Percentiles rank a stretch among this genome's conserved stretches.
Evolutionary conservation across 225 moss, liverwort and hornwort genomes (phyloP).

Genomic region (Marchantia paleacea): DNA sequence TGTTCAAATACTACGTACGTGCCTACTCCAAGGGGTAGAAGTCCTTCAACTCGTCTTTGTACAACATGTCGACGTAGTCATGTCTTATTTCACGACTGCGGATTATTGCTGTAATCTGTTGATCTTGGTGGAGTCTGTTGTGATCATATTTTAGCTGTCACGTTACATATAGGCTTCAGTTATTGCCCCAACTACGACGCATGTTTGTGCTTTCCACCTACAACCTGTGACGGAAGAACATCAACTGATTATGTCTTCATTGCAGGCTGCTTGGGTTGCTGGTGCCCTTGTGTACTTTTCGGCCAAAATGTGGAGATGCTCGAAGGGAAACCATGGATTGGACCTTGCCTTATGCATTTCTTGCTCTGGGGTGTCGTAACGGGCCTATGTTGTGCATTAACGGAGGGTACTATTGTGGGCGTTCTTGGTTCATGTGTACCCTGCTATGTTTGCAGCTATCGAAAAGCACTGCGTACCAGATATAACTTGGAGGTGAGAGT

Average conservation of each 20-base stretch:
- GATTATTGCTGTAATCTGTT: background rate
- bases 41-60: background rate
- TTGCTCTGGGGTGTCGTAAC: constrained; percentile 50
- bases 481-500: constrained; percentile 47
- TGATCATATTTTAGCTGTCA: background rate
- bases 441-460: constrained; percentile 54
- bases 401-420: constrained; percentile 32
- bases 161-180: background rate
- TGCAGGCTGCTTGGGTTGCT: constrained; percentile 61
- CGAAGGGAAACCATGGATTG: constrained; percentile 49
- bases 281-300: constrained; percentile 58
- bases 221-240: too few relatives aligned
- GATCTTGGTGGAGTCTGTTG: background rate
- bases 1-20: too few relatives aligned
- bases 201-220: too few relatives aligned
- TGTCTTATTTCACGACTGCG: background rate
- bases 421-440: constrained; percentile 53
- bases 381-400: constrained; percentile 37
- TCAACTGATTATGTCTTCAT: background rate
- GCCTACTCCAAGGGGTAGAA: background rate
- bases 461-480: constrained; percentile 44
- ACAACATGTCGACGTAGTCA: background rate
- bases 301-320: constrained; percentile 55
- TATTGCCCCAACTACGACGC: too few relatives aligned
- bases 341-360: constrained; percentile 50